These are phyloP conservation scores for Atkinsonella hypoxylon DNA, from an alignment of 2,329 filamentous ascomycete species.

Conservation along the genomic window DNA sequence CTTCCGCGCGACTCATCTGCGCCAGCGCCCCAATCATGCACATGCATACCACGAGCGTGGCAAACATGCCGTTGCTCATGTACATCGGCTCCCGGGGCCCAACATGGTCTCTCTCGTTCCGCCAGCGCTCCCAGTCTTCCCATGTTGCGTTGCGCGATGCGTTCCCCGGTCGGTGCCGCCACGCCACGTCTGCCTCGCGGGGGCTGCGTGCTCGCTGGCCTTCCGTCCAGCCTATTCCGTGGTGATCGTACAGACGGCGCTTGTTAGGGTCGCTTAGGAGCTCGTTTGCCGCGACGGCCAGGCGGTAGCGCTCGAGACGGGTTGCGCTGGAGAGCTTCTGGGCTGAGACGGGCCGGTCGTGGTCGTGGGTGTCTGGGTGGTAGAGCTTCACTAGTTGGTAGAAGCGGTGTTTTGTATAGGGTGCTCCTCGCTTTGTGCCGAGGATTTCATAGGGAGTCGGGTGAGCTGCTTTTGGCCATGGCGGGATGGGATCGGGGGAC, in stretches of 20 bases:
- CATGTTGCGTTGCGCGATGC: constrained; percentile 72
- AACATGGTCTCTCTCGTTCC: constrained; percentile 37
- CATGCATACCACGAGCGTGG: constrained; percentile 53
- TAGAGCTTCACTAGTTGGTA: constrained; percentile 92
- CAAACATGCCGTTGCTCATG: constrained; percentile 71
- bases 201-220: constrained; percentile 44
- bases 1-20: constrained; percentile 59
- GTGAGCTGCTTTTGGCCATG: constrained; percentile 35
- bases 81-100: constrained; percentile 40
- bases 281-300: constrained; percentile 78
- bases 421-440: constrained; percentile 40
- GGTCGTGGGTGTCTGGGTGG: constrained; percentile 63
- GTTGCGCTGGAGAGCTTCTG: constrained; percentile 35
- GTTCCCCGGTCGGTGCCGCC: constrained; percentile 36
- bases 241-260: constrained; percentile 69
- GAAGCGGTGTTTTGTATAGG: constrained; percentile 75
- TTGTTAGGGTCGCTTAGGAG: constrained; percentile 74
- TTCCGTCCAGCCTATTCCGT: constrained; percentile 67
- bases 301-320: constrained; percentile 77
- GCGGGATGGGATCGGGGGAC: constrained; percentile 6
- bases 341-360: constrained; percentile 13
- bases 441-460: constrained; percentile 92
- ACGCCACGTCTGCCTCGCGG: constrained; percentile 31
- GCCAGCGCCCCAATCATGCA: constrained; percentile 58
- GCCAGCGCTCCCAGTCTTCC: constrained; percentile 93